These are phyloP conservation scores for Rubia balearica DNA, from an alignment of 305 asterid genomes.

Conservation along the genomic window DNA sequence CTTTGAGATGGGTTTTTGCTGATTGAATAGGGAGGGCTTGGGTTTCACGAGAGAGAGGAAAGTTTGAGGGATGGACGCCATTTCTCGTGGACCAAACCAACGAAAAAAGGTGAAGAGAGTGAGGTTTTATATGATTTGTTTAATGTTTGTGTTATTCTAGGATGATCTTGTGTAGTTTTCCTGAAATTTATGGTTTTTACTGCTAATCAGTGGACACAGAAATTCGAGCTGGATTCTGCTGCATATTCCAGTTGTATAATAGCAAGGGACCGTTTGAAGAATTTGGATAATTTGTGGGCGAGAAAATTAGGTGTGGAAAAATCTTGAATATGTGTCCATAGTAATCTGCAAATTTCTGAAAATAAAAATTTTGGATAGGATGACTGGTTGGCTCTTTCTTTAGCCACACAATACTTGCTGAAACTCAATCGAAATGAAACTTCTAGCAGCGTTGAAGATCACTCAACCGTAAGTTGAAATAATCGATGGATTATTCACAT, in stretches of 20 bases:
- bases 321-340: not conserved
- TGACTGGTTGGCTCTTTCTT: conserved; percentile 1
- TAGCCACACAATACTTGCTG: conserved; percentile 16
- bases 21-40: conserved; percentile 19
- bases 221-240: not conserved
- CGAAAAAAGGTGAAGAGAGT: not conserved
- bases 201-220: not conserved
- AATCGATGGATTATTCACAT: too few species aligned
- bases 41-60: conserved; percentile 38
- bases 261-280: not conserved
- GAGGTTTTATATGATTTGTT: conserved; percentile 16
- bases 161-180: not conserved
- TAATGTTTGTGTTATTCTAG: not conserved
- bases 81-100: conserved; percentile 24
- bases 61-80: conserved; percentile 51
- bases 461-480: not conserved
- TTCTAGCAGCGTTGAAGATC: not conserved
- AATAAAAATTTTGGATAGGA: not conserved
- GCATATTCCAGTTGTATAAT: not conserved
- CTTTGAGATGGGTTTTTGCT: conserved; percentile 20
- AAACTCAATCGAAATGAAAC: not conserved
- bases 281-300: conserved; percentile 11
- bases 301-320: not conserved
- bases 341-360: not conserved
- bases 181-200: not conserved